These are phyloP conservation scores for Saksenaea oblongispora DNA, from an alignment of 371 early-diverging fungal species.

Conservation along the genomic window DNA sequence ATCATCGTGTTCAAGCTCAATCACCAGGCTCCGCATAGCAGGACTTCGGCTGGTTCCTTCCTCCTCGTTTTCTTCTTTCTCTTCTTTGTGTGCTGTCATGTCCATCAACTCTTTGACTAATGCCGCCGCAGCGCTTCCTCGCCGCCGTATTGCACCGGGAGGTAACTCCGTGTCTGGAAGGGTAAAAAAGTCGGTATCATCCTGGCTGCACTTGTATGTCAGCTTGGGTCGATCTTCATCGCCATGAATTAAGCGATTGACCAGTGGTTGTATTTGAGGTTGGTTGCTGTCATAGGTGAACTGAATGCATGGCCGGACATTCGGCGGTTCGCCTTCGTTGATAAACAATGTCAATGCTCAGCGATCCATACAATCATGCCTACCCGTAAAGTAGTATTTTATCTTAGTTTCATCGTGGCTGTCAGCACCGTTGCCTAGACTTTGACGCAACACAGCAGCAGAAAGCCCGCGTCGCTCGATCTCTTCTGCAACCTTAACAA, in stretches of 20 bases:
- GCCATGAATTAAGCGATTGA: conserved; percentile 6
- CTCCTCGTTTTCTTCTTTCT: conserved; percentile 5
- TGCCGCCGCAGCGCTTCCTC: conserved; percentile 9
- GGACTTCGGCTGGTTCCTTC: background rate
- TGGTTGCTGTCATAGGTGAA: conserved; percentile 36
- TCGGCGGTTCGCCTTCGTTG: conserved; percentile 36
- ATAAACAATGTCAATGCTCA: background rate
- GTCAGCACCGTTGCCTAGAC: conserved; percentile 34
- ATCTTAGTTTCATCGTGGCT: conserved; percentile 30
- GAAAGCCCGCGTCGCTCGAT: conserved; percentile 62
- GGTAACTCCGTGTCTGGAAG: conserved; percentile 6
- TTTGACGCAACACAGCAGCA: conserved; percentile 49
- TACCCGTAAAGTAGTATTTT: conserved; percentile 60
- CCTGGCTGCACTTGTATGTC: conserved; percentile 30
- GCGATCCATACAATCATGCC: background rate
- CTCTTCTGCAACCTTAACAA: conserved; percentile 66
- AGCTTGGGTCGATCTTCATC: conserved; percentile 21
- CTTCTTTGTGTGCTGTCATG: background rate
- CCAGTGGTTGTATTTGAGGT: conserved; percentile 20
- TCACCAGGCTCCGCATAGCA: conserved; percentile 42
- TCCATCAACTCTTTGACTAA: conserved; percentile 11
- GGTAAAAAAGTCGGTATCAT: conserved; percentile 44
- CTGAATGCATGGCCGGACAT: conserved; percentile 46
- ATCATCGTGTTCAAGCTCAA: conserved; percentile 60
- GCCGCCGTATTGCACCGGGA: background rate